Conservation (phyloP, 208 protist genomes). For the Leishmania martiniquensis region DNA sequence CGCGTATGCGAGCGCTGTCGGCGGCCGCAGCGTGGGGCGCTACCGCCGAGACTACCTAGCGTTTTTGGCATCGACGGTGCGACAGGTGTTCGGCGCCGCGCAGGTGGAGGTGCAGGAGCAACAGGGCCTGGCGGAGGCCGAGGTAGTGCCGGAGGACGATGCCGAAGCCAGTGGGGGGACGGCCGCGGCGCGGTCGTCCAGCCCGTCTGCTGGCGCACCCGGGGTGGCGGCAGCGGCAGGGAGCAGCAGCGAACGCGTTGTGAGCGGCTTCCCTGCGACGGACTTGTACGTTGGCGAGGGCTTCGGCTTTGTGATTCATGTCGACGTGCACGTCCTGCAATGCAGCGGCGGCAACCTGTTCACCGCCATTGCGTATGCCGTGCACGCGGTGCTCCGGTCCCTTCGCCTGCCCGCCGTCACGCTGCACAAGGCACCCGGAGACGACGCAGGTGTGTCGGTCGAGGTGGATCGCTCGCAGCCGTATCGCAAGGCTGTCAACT, state of each 20-base stretch:
- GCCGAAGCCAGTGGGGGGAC: neutral
- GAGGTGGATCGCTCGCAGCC: slow-evolving; percentile 75
- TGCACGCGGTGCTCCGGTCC: slow-evolving; percentile 66
- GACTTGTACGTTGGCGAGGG: slow-evolving; percentile 79
- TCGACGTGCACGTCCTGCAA: slow-evolving; percentile 83
- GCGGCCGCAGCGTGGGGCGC: slow-evolving; percentile 38
- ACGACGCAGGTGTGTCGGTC: slow-evolving; percentile 53
- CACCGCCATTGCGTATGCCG: slow-evolving; percentile 50
- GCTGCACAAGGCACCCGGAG: slow-evolving; percentile 52
- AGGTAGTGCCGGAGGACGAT: slow-evolving; percentile 32
- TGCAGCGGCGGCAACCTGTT: slow-evolving; percentile 63
- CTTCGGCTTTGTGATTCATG: slow-evolving; percentile 79
- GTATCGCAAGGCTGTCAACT: slow-evolving; percentile 58
- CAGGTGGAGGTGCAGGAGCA: slow-evolving; percentile 57
- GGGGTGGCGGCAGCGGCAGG: neutral
- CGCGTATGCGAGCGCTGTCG: slow-evolving; percentile 57
- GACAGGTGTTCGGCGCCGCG: slow-evolving; percentile 69
- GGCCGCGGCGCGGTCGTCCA: slow-evolving; percentile 15
- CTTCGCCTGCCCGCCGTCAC: slow-evolving; percentile 63
- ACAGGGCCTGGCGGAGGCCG: slow-evolving; percentile 67
- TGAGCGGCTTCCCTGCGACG: slow-evolving; percentile 52
- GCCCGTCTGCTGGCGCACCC: neutral
- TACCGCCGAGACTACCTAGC: slow-evolving; percentile 73
- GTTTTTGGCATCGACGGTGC: slow-evolving; percentile 55
- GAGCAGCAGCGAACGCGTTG: slow-evolving; percentile 1